Percentiles rank a stretch among this genome's conserved stretches.
Conservation (phyloP, 176 grass and related monocot genomes). For the Rhynchospora breviuscula region DNA sequence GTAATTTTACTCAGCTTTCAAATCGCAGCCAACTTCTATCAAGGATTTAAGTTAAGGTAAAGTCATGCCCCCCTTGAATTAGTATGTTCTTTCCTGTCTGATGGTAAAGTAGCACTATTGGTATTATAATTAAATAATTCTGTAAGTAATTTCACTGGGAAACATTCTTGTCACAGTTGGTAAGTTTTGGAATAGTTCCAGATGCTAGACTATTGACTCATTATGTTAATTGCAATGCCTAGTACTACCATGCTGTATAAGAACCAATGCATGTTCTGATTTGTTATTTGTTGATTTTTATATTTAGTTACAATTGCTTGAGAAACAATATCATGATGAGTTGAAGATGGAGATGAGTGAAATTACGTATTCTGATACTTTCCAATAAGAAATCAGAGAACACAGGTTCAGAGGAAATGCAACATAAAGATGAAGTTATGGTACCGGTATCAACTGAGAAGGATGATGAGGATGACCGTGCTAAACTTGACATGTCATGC, state of each 20-base stretch:
- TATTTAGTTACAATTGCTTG: slow-evolving; percentile 62
- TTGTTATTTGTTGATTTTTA: neutral
- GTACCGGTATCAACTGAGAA: neutral
- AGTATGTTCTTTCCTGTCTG: neutral
- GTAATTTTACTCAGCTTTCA: neutral
- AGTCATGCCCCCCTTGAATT: neutral
- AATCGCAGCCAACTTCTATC: neutral
- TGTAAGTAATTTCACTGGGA: neutral
- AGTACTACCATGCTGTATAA: neutral
- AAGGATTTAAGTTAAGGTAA: neutral
- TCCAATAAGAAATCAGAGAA: slow-evolving; percentile 47
- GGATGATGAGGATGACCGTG: slow-evolving; percentile 34
- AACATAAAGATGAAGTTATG: slow-evolving; percentile 23
- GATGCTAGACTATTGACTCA: neutral
- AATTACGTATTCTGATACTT: slow-evolving; percentile 43
- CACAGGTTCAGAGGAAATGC: slow-evolving; percentile 22
- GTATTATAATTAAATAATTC: neutral
- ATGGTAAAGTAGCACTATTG: neutral
- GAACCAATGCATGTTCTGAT: neutral
- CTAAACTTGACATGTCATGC: slow-evolving; percentile 50
- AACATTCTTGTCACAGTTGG: neutral
- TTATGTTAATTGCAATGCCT: neutral
- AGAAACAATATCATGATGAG: slow-evolving; percentile 92
- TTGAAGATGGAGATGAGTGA: slow-evolving; percentile 77
- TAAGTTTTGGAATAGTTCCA: neutral